Base-by-base conservation (phyloP, 257 asterid species). In the Solanum tacnaense region DNA sequence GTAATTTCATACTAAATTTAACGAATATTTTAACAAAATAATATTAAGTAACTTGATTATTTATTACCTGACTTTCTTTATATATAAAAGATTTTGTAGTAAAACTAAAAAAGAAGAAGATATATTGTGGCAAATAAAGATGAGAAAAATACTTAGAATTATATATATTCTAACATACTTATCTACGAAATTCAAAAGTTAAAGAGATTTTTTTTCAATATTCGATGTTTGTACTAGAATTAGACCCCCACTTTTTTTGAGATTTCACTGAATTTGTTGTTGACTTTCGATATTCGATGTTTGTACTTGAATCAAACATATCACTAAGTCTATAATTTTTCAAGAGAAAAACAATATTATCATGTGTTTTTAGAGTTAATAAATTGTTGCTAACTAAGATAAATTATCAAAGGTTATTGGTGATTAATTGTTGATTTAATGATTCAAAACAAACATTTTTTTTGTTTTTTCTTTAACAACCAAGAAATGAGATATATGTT, bases 201-300 rank as follows among this genome's bases (percentile, higher is more conserved):
- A 13, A 2, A 10, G 11, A 25, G 1, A 67, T 6, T 3, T 13
- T 11, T 25, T 67, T 68, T 27, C 9, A 1, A 27, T 25, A 27
- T 68, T 68, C 2, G 34, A 67, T 5, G 0, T 67, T 5, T 12
- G 73, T 68, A 27, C 23, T 27, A 20, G 2, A 56, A 56, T 18
- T 0, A 18, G 1, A 56, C n/a, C 2, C 2, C 0, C n/a, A 56
- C 11, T 39, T 39, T 6, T 52, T 16, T 5, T 56, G 2, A 56
- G 25, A 56, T 6, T 2, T 56, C n/a, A 56, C 65, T 56, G 10
- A 56, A 56, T 56, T 56, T 52, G 1, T 52, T 52, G 0, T 52
- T 49, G 3, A 49, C 23, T 49, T 0, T 49, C 3, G 23, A 49
- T 49, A 49, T 49, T 16, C 0, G 23, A 49, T 6, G 0, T 49